phyloP scores from a whole-genome alignment of 106 monocot species.

The Allium cepa region DNA sequence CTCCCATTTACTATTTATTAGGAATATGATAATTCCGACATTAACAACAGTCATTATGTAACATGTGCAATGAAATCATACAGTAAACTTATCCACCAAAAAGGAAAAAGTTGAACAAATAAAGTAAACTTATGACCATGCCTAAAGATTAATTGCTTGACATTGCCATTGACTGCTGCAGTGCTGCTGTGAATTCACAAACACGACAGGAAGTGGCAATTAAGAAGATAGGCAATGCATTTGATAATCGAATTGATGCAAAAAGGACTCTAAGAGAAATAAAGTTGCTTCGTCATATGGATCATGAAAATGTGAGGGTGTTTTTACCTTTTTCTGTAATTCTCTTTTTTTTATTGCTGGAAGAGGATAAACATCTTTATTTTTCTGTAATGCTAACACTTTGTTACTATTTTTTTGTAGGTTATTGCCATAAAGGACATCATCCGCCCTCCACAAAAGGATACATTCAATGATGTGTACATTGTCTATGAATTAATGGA shows the following conservation, averaged over 20 bases:
- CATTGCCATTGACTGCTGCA: background rate
- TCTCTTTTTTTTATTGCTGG: too few relatives aligned
- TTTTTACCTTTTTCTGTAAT: background rate
- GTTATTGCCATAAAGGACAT: slow-evolving; percentile 59
- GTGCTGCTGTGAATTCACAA: slow-evolving; percentile 83
- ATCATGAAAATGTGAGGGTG: slow-evolving; percentile 84
- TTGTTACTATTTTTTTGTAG: background rate
- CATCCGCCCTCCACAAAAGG: slow-evolving; percentile 43
- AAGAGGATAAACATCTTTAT: too few relatives aligned
- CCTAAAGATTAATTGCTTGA: too few relatives aligned
- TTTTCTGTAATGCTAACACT: too few relatives aligned
- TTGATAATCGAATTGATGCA: slow-evolving; percentile 90
- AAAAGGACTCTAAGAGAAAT: slow-evolving; percentile 93
- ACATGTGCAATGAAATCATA: too few relatives aligned
- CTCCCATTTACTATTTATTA: too few relatives aligned
- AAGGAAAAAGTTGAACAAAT: too few relatives aligned
- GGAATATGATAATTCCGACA: too few relatives aligned
- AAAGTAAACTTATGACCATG: too few relatives aligned
- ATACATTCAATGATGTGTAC: slow-evolving; percentile 54
- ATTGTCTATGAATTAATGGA: slow-evolving; percentile 58
- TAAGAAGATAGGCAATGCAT: slow-evolving; percentile 94
- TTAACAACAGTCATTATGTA: too few relatives aligned
- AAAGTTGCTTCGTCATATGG: slow-evolving; percentile 90
- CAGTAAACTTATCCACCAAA: too few relatives aligned
- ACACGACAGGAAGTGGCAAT: slow-evolving; percentile 91